These are phyloP conservation scores for Cinchona pubescens DNA, from an alignment of 257 asterid species.

Conservation along the genomic window DNA sequence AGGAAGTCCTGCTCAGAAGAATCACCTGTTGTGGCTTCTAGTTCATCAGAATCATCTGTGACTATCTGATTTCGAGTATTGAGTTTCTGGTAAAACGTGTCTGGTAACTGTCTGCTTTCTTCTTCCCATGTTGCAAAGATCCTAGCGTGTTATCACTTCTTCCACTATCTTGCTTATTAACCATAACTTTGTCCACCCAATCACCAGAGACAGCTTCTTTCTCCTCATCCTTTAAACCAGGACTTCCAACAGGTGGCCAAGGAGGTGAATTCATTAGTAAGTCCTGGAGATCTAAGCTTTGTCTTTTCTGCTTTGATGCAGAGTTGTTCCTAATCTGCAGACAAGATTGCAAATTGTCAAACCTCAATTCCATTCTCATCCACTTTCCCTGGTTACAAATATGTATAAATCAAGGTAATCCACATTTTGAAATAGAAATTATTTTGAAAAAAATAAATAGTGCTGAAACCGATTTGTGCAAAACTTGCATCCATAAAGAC, in stretches of 20 bases:
- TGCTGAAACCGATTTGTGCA: neutral
- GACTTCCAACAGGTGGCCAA: conserved; percentile 39
- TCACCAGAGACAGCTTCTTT: conserved; percentile 39
- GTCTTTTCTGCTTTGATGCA: conserved; percentile 40
- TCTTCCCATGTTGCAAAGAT: conserved; percentile 34
- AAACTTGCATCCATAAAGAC: neutral
- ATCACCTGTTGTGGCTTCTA: conserved; percentile 64
- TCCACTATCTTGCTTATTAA: conserved; percentile 34
- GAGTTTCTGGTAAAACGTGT: conserved; percentile 30
- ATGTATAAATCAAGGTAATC: neutral
- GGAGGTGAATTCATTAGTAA: conserved; percentile 41
- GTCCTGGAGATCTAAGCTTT: conserved; percentile 61
- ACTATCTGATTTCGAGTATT: conserved; percentile 19
- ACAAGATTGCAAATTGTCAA: conserved; percentile 10
- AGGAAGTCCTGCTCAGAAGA: conserved; percentile 63
- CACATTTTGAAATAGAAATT: too few species aligned
- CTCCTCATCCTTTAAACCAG: conserved; percentile 40
- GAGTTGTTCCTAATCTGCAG: conserved; percentile 42
- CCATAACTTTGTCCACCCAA: conserved; percentile 55
- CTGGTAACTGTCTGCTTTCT: conserved; percentile 25
- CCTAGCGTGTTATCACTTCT: conserved; percentile 22
- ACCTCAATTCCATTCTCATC: conserved; percentile 3
- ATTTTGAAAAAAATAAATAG: neutral
- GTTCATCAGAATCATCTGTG: conserved; percentile 45
- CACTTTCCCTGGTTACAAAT: neutral